Evolutionary conservation across 129 eudicot genomes (phyloP).

Genomic region (Rutidosis leptorrhynchoides): DNA sequence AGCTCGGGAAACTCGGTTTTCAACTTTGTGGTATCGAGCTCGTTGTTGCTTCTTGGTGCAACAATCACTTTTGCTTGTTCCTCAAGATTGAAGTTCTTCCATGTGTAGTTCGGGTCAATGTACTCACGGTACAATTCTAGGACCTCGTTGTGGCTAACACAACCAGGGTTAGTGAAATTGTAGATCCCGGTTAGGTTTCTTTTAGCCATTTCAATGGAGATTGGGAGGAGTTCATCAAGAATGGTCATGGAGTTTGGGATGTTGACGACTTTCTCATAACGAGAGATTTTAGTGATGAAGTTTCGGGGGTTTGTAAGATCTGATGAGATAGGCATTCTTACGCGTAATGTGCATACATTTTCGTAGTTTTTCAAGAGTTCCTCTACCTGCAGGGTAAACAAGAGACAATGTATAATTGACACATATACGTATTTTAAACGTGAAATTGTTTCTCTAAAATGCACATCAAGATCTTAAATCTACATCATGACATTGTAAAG

Average conservation of each 20-base stretch:
- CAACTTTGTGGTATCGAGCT: conserved; percentile 54
- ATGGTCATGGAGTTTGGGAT: conserved; percentile 56
- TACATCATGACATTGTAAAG: too few relatives aligned
- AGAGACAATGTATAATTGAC: not conserved
- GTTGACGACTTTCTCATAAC: conserved; percentile 47
- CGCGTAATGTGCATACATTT: conserved; percentile 47
- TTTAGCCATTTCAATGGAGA: too few relatives aligned
- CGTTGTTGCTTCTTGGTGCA: conserved; percentile 49
- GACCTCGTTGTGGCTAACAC: conserved; percentile 51
- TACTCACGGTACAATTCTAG: conserved; percentile 48
- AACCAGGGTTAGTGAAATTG: conserved; percentile 53
- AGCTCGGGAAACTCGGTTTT: conserved; percentile 49
- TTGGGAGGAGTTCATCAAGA: conserved; percentile 53
- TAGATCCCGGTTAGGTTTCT: conserved; percentile 47
- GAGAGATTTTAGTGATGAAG: conserved; percentile 48
- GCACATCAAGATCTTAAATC: conserved; percentile 6
- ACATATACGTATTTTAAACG: not conserved
- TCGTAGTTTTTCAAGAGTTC: conserved; percentile 43
- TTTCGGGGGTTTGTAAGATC: conserved; percentile 57
- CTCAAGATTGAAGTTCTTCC: conserved; percentile 49
- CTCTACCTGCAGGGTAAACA: conserved; percentile 33
- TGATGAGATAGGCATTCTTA: conserved; percentile 52
- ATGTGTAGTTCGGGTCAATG: conserved; percentile 33
- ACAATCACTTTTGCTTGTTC: conserved; percentile 50
- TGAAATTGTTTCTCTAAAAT: not conserved